Percentiles rank a stretch among this genome's conserved stretches.
Conservation (phyloP, 345 rosid genomes). For the Bruguiera parviflora region DNA sequence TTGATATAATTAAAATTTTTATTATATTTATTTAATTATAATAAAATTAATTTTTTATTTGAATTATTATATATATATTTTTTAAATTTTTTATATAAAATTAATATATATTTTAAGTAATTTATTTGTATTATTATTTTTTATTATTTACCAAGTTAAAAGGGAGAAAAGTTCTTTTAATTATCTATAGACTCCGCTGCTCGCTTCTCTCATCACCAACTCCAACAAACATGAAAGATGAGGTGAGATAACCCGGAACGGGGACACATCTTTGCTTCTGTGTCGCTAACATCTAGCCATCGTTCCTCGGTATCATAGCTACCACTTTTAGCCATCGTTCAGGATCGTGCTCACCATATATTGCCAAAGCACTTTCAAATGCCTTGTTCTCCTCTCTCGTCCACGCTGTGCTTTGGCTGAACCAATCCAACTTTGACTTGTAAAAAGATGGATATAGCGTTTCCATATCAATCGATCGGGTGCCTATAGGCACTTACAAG, state of each 20-base stretch:
- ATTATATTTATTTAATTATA: too few relatives aligned
- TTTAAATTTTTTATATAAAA: too few relatives aligned
- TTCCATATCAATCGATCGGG: constrained; percentile 39
- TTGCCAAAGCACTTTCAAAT: constrained; percentile 77
- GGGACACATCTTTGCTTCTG: constrained; percentile 71
- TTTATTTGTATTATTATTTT: too few relatives aligned
- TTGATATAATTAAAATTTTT: too few relatives aligned
- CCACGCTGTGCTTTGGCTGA: constrained; percentile 41
- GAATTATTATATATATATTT: too few relatives aligned
- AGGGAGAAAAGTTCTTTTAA: too few relatives aligned
- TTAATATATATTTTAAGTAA: too few relatives aligned
- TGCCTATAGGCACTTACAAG: constrained; percentile 2
- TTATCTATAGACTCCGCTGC: too few relatives aligned
- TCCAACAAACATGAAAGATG: constrained; percentile 40
- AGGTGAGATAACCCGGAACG: constrained; percentile 54
- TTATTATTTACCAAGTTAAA: too few relatives aligned
- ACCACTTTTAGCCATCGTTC: constrained; percentile 71
- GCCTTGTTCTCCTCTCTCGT: constrained; percentile 72
- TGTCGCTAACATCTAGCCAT: constrained; percentile 32
- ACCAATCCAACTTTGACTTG: constrained; percentile 30
- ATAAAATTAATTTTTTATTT: too few relatives aligned
- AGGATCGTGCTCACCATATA: constrained; percentile 54
- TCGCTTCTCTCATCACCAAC: too few relatives aligned
- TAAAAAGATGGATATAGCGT: constrained; percentile 43
- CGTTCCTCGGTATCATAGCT: constrained; percentile 57